Conservation (phyloP, 805 yeast genomes). For the Yarrowia sp. region DNA sequence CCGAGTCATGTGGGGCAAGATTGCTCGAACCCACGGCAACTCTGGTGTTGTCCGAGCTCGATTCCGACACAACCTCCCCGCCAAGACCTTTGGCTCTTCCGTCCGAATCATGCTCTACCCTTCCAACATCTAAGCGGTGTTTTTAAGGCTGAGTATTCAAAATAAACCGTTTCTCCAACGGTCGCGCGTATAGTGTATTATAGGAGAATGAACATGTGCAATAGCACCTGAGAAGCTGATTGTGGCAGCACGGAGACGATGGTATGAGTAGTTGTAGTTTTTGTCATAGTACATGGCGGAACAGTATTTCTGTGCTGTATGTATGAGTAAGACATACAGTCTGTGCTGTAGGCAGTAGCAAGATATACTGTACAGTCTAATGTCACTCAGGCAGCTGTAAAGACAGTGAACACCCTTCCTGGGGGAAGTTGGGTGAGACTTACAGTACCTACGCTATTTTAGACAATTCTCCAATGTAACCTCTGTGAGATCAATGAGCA, state of each 20-base stretch:
- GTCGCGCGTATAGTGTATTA: conserved; percentile 25
- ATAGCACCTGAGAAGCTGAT: background rate
- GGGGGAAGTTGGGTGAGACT: too few relatives aligned
- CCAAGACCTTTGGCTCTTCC: conserved; percentile 99
- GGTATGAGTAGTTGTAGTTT: background rate
- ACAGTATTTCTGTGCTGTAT: too few relatives aligned
- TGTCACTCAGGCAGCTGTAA: too few relatives aligned
- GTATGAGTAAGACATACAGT: too few relatives aligned
- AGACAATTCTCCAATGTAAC: too few relatives aligned
- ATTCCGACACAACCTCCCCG: conserved; percentile 98
- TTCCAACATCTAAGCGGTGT: conserved; percentile 83
- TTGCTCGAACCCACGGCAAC: conserved; percentile 98
- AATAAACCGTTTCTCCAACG: conserved; percentile 24
- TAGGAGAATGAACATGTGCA: conserved; percentile 23
- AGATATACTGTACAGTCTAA: too few relatives aligned
- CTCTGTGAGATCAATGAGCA: too few relatives aligned
- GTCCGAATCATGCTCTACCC: conserved; percentile 99
- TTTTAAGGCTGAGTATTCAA: background rate
- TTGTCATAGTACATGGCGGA: too few relatives aligned
- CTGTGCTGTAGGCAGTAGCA: too few relatives aligned
- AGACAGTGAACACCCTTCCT: too few relatives aligned
- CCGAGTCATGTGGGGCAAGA: conserved; percentile 99
- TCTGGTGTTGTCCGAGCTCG: conserved; percentile 97
- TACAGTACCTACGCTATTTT: too few relatives aligned
- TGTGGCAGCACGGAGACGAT: too few relatives aligned